phyloP scores from a whole-genome alignment of 495 filamentous ascomycete species.

The Chaetomium fimeti region DNA sequence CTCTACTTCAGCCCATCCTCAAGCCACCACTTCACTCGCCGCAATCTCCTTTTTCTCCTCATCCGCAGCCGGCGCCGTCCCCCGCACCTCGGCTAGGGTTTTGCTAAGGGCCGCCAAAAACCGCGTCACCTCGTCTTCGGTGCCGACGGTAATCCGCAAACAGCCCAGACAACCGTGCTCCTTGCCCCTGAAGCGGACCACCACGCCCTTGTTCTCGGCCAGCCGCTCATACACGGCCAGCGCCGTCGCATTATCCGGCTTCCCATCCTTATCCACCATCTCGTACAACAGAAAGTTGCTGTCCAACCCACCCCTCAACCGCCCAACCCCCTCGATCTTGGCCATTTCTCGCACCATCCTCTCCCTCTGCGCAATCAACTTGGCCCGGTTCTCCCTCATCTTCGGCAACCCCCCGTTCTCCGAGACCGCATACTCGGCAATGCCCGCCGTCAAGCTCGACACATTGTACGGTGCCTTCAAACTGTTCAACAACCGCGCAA shows the following conservation, averaged over 20 bases:
- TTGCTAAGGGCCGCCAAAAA: slow-evolving; percentile 66
- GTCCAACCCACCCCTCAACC: slow-evolving; percentile 73
- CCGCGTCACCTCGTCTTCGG: slow-evolving; percentile 75
- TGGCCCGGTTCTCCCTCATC: slow-evolving; percentile 65
- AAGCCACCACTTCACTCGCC: slow-evolving; percentile 37
- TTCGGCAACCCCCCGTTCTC: slow-evolving; percentile 58
- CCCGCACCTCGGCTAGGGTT: slow-evolving; percentile 58
- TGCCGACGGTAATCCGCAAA: slow-evolving; percentile 88
- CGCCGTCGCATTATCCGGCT: slow-evolving; percentile 74
- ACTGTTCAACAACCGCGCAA: slow-evolving; percentile 74
- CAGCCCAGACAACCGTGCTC: slow-evolving; percentile 88
- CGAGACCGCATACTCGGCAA: slow-evolving; percentile 71
- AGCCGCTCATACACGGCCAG: slow-evolving; percentile 75
- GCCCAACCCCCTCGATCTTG: slow-evolving; percentile 71
- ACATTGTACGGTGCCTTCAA: slow-evolving; percentile 97
- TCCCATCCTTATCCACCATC: slow-evolving; percentile 69
- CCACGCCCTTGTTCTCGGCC: slow-evolving; percentile 84
- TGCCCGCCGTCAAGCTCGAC: slow-evolving; percentile 75
- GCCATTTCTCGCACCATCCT: slow-evolving; percentile 72
- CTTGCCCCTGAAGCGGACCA: slow-evolving; percentile 90
- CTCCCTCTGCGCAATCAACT: slow-evolving; percentile 73
- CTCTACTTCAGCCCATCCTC: slow-evolving; percentile 18
- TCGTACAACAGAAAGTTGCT: slow-evolving; percentile 90
- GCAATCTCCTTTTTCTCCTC: slow-evolving; percentile 38
- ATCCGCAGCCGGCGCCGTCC: slow-evolving; percentile 23